Base-by-base conservation (phyloP, 2,329 filamentous ascomycete genomes). In the Phyllachora maydis region DNA sequence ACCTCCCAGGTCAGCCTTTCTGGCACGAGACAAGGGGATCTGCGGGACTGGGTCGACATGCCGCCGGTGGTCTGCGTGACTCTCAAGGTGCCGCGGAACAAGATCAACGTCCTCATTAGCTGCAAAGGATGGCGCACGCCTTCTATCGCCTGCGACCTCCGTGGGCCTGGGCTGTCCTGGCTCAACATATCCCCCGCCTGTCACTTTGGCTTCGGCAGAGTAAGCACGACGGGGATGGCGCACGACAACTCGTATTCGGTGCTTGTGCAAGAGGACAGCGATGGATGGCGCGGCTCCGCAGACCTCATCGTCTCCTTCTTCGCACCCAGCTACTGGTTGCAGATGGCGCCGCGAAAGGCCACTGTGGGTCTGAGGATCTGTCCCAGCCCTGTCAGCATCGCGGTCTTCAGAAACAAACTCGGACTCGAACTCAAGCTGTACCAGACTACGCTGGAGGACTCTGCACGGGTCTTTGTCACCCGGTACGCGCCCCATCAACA, bases 271-370 rank as follows among this genome's bases (percentile, higher is more conserved):
- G 38, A 46, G 10, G 51, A 56, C 22, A 26, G 31, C 5, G 28
- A 32, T 10, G 43, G 43, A 9, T 55, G 47, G 50, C 28, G 32
- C 1, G 50, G 52, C 6, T 30, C 35, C 0, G 46, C 50, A 4
- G 32, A 49, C 1, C 32, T 59, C 11, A 27, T 56, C 20, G 47
- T 40, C 3, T 50, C 50, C 0, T 56, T 54, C 33, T 45, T 49
- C 13, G 46, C 49, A 4, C 44, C 52, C 3, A 37, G 49, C 1
- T 32, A 35, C 4, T 28, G 38, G 1, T 33, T 56, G 1, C 43
- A 48, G 19, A 26, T n/a, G n/a, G n/a, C n/a, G n/a, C n/a, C n/a
- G n/a, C n/a, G n/a, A n/a, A n/a, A n/a, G n/a, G n/a, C n/a, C n/a
- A n/a, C n/a, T n/a, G n/a, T n/a, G n/a, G n/a, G n/a, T n/a, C n/a